Base-by-base conservation (phyloP, 2,329 filamentous ascomycete genomes). In the Epichloe uncinata region DNA sequence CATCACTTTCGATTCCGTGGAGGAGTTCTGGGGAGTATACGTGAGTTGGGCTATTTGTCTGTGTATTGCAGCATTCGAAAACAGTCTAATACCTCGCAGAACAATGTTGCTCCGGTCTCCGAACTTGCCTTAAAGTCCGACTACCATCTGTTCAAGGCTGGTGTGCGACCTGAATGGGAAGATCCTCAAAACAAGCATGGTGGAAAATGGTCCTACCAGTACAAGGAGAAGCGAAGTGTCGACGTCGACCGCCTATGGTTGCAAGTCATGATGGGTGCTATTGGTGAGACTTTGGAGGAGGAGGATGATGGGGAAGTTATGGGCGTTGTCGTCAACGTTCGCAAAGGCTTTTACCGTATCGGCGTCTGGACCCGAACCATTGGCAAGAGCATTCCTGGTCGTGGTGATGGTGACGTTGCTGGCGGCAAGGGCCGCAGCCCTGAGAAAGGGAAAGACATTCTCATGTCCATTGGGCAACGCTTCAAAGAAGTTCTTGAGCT, bases 1-100 rank as follows among this genome's bases (percentile, higher is more conserved):
- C 60, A 96, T 98, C 63, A 96, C 88, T 51, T 97, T 98, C 63
- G 88, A 95, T 73, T 95, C 90, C 3, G 93, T 98, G 26, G 93
- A 98, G 73, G 94, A 98, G 69, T 98, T 98, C 72, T 98, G 93
- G 93, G 93, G 93, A 53, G 87, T 98, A 66, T 97, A 97, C 71
- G 94, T 98, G 78, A 67, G 90, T 75, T 13, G 16, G 8, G 15
- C 11, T 40, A 5, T 33, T 47, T 52, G 52, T 51, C 53, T 45
- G 48, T 53, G 6, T 13, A 45, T 16, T 5, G 2, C 6, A 7
- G 15, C 13, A 12, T n/a, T 41, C 5, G 52, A 35, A 34, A 45
- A 30, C 47, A 47, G 37, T 60, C 53, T 57, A 37, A 54, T 34
- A 20, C 38, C 47, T 16, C 33, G 18, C 52, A 98, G 94, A 98